phyloP scores from a whole-genome alignment of 2,329 filamentous ascomycete species.

The Fusarium sp. region DNA sequence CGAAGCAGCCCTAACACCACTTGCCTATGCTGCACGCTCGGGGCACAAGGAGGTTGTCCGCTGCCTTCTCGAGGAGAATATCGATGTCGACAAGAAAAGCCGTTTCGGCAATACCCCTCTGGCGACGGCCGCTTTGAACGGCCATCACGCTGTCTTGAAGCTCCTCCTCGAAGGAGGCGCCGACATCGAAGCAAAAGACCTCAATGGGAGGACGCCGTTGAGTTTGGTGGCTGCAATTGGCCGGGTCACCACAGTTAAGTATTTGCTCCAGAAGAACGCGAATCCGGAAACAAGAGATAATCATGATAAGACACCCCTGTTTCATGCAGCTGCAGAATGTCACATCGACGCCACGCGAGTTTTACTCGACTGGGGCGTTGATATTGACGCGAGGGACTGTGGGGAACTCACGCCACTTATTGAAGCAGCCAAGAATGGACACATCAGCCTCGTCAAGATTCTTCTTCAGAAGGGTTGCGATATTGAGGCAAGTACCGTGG shows the following conservation, averaged over 20 bases:
- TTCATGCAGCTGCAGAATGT: neutral
- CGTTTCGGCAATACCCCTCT: neutral
- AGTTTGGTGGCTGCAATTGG: neutral
- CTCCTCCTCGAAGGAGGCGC: neutral
- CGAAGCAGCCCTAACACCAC: neutral
- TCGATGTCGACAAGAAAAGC: neutral
- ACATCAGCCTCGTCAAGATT: neutral
- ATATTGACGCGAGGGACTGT: neutral
- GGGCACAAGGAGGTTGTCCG: neutral
- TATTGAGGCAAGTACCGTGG: neutral
- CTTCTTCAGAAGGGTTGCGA: neutral
- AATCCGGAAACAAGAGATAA: neutral
- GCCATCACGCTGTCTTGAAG: neutral
- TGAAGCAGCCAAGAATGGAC: neutral
- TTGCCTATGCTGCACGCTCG: neutral
- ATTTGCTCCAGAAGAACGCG: neutral
- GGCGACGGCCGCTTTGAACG: neutral
- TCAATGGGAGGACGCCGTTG: accelerated
- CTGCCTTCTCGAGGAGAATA: neutral
- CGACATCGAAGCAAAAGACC: neutral
- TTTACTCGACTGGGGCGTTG: neutral
- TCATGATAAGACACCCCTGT: neutral
- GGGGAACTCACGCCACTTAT: accelerated
- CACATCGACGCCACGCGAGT: neutral
- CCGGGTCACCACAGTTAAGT: neutral